Conservation (phyloP, 2,329 filamentous ascomycete species). For the Stemphylium vesicarium region DNA sequence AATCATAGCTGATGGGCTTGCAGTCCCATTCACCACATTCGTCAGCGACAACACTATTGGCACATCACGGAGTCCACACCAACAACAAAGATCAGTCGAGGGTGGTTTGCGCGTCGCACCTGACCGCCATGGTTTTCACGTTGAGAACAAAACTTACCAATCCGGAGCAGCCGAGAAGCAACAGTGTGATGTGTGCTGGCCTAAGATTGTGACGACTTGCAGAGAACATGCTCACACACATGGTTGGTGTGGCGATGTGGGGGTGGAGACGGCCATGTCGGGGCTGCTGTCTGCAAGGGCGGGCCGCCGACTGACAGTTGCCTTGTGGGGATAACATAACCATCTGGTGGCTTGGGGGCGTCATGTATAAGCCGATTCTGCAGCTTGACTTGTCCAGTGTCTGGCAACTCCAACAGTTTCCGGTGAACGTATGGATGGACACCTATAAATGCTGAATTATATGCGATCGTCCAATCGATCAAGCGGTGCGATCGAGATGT, state of each 20-base stretch:
- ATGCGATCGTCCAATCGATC: neutral
- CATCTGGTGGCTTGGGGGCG: slow-evolving; percentile 3
- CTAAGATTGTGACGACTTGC: neutral
- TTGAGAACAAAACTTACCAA: neutral
- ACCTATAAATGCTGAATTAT: neutral
- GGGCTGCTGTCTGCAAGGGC: neutral
- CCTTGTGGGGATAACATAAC: neutral
- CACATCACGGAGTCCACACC: too few species aligned
- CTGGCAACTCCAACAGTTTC: neutral
- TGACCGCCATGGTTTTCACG: neutral
- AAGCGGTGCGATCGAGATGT: neutral
- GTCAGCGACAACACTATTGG: neutral
- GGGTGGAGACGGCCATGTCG: neutral
- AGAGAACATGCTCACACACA: too few species aligned
- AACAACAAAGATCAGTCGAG: too few species aligned
- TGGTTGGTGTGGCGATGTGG: neutral
- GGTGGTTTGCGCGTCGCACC: too few species aligned
- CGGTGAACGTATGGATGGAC: neutral
- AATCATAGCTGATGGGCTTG: slow-evolving; percentile 3
- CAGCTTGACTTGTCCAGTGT: neutral
- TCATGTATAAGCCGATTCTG: neutral
- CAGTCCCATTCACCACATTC: neutral
- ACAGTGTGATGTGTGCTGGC: neutral
- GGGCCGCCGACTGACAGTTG: neutral
- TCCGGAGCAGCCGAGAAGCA: neutral